Evolutionary conservation across 2,329 filamentous ascomycete species (phyloP).

Genomic region (Trichoderma arundinaceum): DNA sequence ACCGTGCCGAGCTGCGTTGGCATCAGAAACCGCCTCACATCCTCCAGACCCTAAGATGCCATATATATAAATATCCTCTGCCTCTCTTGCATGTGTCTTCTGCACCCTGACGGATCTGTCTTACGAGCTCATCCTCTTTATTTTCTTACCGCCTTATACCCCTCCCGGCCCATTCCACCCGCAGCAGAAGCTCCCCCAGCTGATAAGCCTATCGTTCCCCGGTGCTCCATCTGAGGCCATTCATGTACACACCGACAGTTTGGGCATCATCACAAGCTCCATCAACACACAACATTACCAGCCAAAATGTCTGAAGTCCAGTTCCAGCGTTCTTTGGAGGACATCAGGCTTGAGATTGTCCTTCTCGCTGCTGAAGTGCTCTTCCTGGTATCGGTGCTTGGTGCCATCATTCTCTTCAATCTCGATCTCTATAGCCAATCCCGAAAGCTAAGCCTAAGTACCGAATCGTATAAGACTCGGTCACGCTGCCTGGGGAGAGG

Average conservation of each 20-base stretch:
- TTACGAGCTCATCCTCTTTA: constrained; percentile 22
- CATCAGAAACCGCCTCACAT: neutral
- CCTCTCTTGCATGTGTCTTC: constrained; percentile 4
- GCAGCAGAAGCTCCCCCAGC: neutral
- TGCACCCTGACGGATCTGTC: constrained; percentile 24
- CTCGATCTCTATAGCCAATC: constrained; percentile 32
- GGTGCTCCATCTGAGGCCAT: constrained; percentile 17
- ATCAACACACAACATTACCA: constrained; percentile 19
- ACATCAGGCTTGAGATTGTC: constrained; percentile 44
- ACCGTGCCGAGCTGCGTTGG: neutral
- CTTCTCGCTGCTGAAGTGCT: constrained; percentile 44
- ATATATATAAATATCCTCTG: constrained; percentile 15
- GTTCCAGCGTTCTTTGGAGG: constrained; percentile 38
- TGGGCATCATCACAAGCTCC: constrained; percentile 15
- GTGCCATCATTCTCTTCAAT: constrained; percentile 42
- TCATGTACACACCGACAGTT: constrained; percentile 28
- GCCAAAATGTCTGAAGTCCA: constrained; percentile 37
- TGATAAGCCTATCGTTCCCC: constrained; percentile 20
- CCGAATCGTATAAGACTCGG: constrained; percentile 33
- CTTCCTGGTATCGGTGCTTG: constrained; percentile 43
- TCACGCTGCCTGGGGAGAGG: constrained; percentile 34
- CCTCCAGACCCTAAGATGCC: neutral
- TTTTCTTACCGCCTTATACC: constrained; percentile 29
- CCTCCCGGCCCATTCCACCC: constrained; percentile 23
- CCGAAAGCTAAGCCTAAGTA: constrained; percentile 28